These are phyloP conservation scores for Boletus putidus DNA, from an alignment of 1,284 basidiomycete species.

Conservation along the genomic window DNA sequence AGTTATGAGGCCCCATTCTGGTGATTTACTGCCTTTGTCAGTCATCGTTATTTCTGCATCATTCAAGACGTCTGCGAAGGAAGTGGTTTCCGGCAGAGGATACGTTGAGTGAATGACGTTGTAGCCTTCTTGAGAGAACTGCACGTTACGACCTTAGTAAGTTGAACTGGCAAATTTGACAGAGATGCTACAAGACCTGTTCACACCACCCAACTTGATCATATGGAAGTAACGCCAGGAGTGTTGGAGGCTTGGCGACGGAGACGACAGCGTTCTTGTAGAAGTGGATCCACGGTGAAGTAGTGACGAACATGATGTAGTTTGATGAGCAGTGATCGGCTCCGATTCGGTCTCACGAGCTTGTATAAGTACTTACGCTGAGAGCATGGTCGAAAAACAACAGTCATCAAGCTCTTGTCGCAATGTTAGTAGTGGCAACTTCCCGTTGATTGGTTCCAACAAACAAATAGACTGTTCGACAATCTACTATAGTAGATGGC, in stretches of 20 bases:
- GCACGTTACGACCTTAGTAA: neutral
- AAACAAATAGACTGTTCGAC: constrained; percentile 9
- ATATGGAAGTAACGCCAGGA: constrained; percentile 35
- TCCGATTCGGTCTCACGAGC: no score
- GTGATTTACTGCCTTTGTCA: constrained; percentile 4
- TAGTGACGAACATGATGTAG: constrained; percentile 1
- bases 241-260: constrained; percentile 31
- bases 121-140: constrained; percentile 51
- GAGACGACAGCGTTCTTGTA: constrained; percentile 35
- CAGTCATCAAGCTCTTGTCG: no score
- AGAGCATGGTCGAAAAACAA: no score
- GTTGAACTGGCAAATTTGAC: neutral
- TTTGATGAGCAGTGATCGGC: neutral
- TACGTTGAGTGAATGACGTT: constrained; percentile 40
- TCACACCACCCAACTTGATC: constrained; percentile 41
- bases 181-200: constrained; percentile 34
- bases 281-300: constrained; percentile 13
- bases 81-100: constrained; percentile 22
- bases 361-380: no score
- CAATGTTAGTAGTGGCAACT: neutral
- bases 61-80: constrained; percentile 26
- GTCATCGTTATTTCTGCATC: constrained; percentile 20
- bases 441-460: neutral
- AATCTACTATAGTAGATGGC: constrained; percentile 13
- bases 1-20: constrained; percentile 43